phyloP scores from a whole-genome alignment of 129 eudicot genomes.

The Cynara cardunculus region DNA sequence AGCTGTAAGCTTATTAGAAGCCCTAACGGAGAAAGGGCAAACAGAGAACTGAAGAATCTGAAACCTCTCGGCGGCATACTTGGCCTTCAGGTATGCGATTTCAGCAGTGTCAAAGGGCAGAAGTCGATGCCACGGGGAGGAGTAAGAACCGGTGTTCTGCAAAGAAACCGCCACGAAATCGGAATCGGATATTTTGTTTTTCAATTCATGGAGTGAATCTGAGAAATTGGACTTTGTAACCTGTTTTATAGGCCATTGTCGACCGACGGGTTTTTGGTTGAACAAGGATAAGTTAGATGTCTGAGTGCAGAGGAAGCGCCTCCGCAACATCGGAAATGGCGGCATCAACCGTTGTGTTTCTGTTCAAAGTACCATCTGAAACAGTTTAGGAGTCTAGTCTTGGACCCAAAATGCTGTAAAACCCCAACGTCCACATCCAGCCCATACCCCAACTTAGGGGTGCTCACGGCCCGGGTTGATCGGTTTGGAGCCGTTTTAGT shows the following conservation, averaged over 20 bases:
- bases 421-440: too few relatives aligned
- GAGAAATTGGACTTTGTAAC: conserved; percentile 74
- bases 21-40: conserved; percentile 80
- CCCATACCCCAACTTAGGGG: too few relatives aligned
- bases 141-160: conserved; percentile 68
- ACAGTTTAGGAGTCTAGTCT: not conserved
- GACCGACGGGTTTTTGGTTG: not conserved
- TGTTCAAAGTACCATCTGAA: conserved; percentile 18
- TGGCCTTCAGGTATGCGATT: conserved; percentile 69
- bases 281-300: conserved; percentile 10
- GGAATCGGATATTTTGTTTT: conserved; percentile 41
- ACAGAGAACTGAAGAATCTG: conserved; percentile 84
- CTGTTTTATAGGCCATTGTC: conserved; percentile 56
- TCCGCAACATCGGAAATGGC: conserved; percentile 22
- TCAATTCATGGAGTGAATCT: conserved; percentile 40
- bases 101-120: conserved; percentile 70
- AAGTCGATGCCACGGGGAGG: conserved; percentile 71
- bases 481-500: too few relatives aligned
- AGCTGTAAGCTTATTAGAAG: conserved; percentile 56
- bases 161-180: conserved; percentile 77
- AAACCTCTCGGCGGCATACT: conserved; percentile 71
- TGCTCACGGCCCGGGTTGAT: too few relatives aligned
- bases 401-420: too few relatives aligned
- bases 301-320: conserved; percentile 44
- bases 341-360: not conserved